Evolutionary conservation across 257 asterid genomes (phyloP), one percentile per base, ranked within the genome.

Genomic region (Leptodermis oblonga): DNA sequence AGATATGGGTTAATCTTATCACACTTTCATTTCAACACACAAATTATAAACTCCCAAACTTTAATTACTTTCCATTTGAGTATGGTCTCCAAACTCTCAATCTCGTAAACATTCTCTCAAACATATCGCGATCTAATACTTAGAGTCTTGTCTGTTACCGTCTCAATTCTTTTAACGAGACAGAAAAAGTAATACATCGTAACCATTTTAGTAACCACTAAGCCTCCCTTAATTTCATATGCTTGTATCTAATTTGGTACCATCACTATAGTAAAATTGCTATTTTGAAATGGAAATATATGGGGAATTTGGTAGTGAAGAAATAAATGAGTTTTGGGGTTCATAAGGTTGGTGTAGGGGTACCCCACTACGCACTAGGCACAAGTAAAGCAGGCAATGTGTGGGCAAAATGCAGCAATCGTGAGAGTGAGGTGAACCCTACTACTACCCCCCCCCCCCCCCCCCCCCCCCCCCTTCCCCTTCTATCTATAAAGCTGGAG

Each of bases 1-100:
- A 84, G 73, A 82, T 22, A 62, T 87, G 90, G 88, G 87, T 70
- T 70, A 75, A 30, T 83, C 77, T 75, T 78, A 76, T 81, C 85
- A 76, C 74, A 77, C 73, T 71, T 62, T 77, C 73, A 60, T 60
- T 36, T 74, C 64, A 37, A 56, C 63, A 67, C 69, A 71, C 53
- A 37, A 48, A 48, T 15, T 49, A 18, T n/a, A 22, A 54, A 5
- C 41, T 33, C 33, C n/a, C n/a, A n/a, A n/a, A 39, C 45, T 49
- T 25, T 51, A 9, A 63, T 41, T 63, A 13, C 18, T 48, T 17
- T 48, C n/a, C n/a, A n/a, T n/a, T n/a, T n/a, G n/a, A n/a, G n/a
- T n/a, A n/a, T n/a, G n/a, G n/a, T n/a, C n/a, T n/a, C n/a, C n/a
- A n/a, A n/a, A n/a, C n/a, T n/a, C n/a, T n/a, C n/a, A n/a, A n/a